Percentiles rank a stretch among this genome's conserved stretches.
Evolutionary conservation across 2,329 filamentous ascomycete genomes (phyloP).

Genomic region (Arthroderma sp.): DNA sequence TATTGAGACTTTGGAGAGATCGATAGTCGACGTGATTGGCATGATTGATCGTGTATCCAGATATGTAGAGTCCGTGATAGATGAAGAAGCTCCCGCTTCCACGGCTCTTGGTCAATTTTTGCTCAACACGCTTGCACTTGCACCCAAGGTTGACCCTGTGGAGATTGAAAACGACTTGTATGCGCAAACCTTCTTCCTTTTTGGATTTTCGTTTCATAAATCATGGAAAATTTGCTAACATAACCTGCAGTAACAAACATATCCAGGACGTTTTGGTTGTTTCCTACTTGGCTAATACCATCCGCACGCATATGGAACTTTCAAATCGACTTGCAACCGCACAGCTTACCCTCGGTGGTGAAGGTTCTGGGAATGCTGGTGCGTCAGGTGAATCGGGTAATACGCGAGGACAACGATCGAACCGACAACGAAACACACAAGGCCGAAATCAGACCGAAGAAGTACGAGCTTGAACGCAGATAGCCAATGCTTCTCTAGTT

Average conservation of each 20-base stretch:
- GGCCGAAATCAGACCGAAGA: slow-evolving; percentile 28
- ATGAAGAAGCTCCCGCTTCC: slow-evolving; percentile 73
- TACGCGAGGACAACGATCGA: slow-evolving; percentile 25
- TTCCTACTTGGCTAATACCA: slow-evolving; percentile 95
- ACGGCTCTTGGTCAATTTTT: slow-evolving; percentile 89
- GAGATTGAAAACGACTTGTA: slow-evolving; percentile 93
- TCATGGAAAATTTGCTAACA: slow-evolving; percentile 19
- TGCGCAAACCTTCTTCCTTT: slow-evolving; percentile 18
- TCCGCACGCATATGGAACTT: slow-evolving; percentile 96
- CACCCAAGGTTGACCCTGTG: slow-evolving; percentile 81
- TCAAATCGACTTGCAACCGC: slow-evolving; percentile 88
- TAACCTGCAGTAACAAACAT: slow-evolving; percentile 67
- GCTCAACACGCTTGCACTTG: slow-evolving; percentile 81
- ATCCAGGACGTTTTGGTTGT: slow-evolving; percentile 98
- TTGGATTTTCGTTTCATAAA: slow-evolving; percentile 1
- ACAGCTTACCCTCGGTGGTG: slow-evolving; percentile 46
- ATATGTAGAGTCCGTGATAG: slow-evolving; percentile 85
- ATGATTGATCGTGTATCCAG: slow-evolving; percentile 83
- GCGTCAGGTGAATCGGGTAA: slow-evolving; percentile 8
- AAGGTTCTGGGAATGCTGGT: slow-evolving; percentile 28
- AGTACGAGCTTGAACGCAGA: slow-evolving; percentile 20
- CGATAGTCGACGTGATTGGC: slow-evolving; percentile 73
- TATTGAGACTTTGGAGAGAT: slow-evolving; percentile 75
- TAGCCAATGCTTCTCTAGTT: background rate
- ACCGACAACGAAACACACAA: slow-evolving; percentile 30